A percentile compares a stretch with the other conserved stretches of the same genome.
phyloP scores from a whole-genome alignment of 352 stramenopile genomes.

The Globisporangium nagaii region DNA sequence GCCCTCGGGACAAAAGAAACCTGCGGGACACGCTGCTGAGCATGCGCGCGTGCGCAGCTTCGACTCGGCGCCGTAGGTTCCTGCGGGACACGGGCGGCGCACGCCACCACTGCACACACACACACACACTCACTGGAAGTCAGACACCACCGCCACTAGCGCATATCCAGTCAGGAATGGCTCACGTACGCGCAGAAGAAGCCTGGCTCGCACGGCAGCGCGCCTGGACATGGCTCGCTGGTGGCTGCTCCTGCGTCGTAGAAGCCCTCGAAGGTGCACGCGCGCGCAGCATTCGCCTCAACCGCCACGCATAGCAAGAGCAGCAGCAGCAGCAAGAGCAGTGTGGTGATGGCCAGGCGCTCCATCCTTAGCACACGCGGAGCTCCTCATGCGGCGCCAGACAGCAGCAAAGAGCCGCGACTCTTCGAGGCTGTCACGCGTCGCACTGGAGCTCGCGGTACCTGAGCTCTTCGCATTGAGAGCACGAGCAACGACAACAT shows the following conservation, averaged over 20 bases:
- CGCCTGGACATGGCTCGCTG: conserved; percentile 29
- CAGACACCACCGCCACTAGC: no score
- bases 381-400: no score
- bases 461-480: no score
- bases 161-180: no score
- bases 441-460: no score
- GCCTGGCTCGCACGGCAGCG: conserved; percentile 31
- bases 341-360: no score
- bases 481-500: no score
- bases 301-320: no score
- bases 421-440: no score
- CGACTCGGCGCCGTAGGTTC: conserved; percentile 46
- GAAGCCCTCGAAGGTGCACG: conserved; percentile 45
- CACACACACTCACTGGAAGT: not conserved
- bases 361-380: no score
- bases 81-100: conserved; percentile 39
- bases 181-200: conserved; percentile 68
- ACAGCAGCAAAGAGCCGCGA: no score
- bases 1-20: conserved; percentile 53
- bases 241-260: conserved; percentile 38
- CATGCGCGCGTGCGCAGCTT: conserved; percentile 37
- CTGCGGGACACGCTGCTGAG: conserved; percentile 50
- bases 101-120: conserved; percentile 21
- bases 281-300: no score
- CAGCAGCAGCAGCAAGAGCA: not conserved